Evolutionary conservation across 805 yeast genomes (phyloP), one percentile per base, ranked within the genome.

Genomic region (Barnettozyma siamensis): DNA sequence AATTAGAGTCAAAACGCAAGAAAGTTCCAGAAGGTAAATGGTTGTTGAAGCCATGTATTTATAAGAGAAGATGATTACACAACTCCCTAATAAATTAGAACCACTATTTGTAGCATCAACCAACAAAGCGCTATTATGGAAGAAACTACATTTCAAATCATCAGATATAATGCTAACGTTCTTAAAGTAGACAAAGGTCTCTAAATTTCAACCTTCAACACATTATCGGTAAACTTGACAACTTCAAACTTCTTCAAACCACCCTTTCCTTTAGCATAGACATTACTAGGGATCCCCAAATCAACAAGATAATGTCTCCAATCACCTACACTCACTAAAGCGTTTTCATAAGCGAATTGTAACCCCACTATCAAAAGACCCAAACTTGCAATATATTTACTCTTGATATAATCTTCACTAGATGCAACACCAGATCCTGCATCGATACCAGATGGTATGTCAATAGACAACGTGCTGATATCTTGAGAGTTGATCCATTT

Each of bases 21-120:
- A 63, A 66, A 43, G 56, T 53, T 3, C 80, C 91, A 0, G 95
- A 87, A 55, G 95, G 95, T 9, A 75, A 82, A 54, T 87, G 95
- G 95, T 66, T 91, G 44, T 70, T 93, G 50, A 93, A 91, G 61
- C 99, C 99, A 3, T 93, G 99, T 66, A 86, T 93, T 45, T 93
- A 93, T 64, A 93, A 93, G 61, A 76, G 95, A 65, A 36, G 39
- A 17, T 36, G 28, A 31, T 18, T 30, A 15, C 7, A 8, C 18
- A 29, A n/a, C 7, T 26, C 5, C 13, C 11, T 26, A 26, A 11
- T 26, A 11, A 11, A 21, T 21, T 21, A 7, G 9, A 21, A 7
- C 9, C 9, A 21, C 24, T 7, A 21, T 6, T 7, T 21, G 24
- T 21, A 21, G 9, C 24, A 7, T 21, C 24, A 21, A n/a, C n/a